These are phyloP conservation scores for Umbelopsis ramanniana DNA, from an alignment of 192 early-diverging fungal genomes.

Conservation along the genomic window DNA sequence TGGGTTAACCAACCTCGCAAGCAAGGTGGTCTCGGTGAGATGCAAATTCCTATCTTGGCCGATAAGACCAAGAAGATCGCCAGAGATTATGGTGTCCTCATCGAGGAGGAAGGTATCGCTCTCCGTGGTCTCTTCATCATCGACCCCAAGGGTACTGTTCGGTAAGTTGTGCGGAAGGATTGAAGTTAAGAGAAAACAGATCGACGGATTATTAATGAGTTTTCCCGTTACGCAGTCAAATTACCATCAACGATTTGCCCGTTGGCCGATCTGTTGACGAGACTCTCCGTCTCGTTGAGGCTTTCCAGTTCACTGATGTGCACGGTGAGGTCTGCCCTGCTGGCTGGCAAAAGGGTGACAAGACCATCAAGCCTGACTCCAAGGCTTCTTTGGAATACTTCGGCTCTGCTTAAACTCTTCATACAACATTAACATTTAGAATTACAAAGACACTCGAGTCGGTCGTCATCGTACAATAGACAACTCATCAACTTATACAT, in stretches of 20 bases:
- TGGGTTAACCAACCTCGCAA: constrained; percentile 85
- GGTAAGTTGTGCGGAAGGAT: constrained; percentile 32
- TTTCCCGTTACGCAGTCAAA: constrained; percentile 42
- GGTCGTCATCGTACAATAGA: constrained; percentile 4
- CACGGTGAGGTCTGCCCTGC: constrained; percentile 84
- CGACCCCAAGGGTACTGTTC: constrained; percentile 85
- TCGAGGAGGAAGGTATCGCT: constrained; percentile 78
- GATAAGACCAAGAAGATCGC: constrained; percentile 83
- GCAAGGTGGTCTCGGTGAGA: constrained; percentile 89
- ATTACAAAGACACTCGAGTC: constrained; percentile 7
- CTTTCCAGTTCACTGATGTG: constrained; percentile 91
- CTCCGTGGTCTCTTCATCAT: constrained; percentile 92
- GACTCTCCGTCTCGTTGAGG: constrained; percentile 86
- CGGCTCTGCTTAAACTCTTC: constrained; percentile 22
- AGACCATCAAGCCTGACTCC: constrained; percentile 77
- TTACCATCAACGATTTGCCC: constrained; percentile 89
- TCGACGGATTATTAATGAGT: background rate
- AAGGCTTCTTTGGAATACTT: constrained; percentile 75
- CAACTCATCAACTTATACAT: background rate
- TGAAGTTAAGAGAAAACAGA: background rate
- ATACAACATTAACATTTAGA: background rate
- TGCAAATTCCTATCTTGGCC: constrained; percentile 84
- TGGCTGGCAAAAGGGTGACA: constrained; percentile 80
- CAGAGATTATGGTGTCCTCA: constrained; percentile 85
- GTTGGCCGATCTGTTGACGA: constrained; percentile 89